A percentile compares a stretch with the other conserved stretches of the same genome.
These are phyloP conservation scores for Talaromyces sp. DNA, from an alignment of 2,329 filamentous ascomycete species.

Conservation along the genomic window DNA sequence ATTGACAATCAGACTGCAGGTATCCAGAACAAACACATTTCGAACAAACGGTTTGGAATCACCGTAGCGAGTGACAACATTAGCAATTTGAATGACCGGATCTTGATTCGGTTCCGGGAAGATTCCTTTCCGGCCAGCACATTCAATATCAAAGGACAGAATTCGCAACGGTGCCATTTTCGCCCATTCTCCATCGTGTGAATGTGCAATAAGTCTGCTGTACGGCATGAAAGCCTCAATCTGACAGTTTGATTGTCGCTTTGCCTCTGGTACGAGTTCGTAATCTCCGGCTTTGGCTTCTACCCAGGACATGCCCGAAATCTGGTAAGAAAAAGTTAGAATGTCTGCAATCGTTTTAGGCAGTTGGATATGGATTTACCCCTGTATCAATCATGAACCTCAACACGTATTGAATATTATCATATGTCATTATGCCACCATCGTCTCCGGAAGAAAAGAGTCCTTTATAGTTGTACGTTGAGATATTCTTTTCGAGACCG, in stretches of 20 bases:
- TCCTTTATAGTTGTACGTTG: conserved; percentile 77
- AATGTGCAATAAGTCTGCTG: conserved; percentile 75
- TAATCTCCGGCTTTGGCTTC: conserved; percentile 73
- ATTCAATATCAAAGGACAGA: conserved; percentile 97
- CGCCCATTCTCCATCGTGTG: conserved; percentile 87
- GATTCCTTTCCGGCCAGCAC: conserved; percentile 92
- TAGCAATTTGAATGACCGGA: conserved; percentile 96
- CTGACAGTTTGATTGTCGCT: conserved; percentile 86
- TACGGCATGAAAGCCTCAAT: conserved; percentile 88
- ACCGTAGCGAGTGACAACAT: conserved; percentile 89
- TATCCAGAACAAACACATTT: conserved; percentile 93
- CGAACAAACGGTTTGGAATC: conserved; percentile 92
- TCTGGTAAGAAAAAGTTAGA: conserved; percentile 40
- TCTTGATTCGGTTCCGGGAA: conserved; percentile 91
- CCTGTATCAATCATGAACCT: conserved; percentile 98
- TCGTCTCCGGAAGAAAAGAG: conserved; percentile 63
- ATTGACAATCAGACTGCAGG: conserved; percentile 87
- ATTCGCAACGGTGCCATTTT: conserved; percentile 95
- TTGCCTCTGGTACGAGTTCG: conserved; percentile 58
- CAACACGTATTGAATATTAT: conserved; percentile 91
- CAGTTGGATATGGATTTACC: conserved; percentile 40
- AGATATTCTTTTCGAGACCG: conserved; percentile 62
- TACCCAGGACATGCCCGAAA: conserved; percentile 97
- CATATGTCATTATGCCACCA: conserved; percentile 75
- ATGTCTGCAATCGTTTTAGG: neutral